Conservation (phyloP, 805 yeast species). For the Candida nitratophila region DNA sequence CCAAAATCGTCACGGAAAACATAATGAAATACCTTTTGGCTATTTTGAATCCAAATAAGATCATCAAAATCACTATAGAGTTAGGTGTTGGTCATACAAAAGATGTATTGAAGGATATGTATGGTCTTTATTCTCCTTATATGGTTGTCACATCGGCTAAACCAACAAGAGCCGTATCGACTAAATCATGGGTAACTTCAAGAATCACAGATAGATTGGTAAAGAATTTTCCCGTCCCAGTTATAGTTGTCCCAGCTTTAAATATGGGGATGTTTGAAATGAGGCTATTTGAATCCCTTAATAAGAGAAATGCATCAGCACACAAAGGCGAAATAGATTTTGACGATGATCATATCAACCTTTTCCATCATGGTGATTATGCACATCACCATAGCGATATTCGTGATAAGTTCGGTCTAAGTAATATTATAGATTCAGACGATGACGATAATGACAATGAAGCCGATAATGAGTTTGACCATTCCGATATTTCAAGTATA, state of each 20-base stretch:
- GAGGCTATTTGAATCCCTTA: conserved; percentile 29
- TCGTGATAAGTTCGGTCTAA: not conserved
- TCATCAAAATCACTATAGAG: conserved; percentile 51
- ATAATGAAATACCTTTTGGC: conserved; percentile 46
- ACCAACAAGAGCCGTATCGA: conserved; percentile 41
- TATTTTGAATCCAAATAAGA: conserved; percentile 36
- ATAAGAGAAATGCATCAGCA: conserved; percentile 13
- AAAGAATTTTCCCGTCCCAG: conserved; percentile 57
- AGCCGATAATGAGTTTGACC: conserved; percentile 10
- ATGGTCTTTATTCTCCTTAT: conserved; percentile 54
- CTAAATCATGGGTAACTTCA: conserved; percentile 53
- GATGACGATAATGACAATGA: conserved; percentile 5
- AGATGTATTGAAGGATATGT: conserved; percentile 50
- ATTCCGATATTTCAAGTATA: conserved; percentile 2
- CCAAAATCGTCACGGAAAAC: conserved; percentile 37
- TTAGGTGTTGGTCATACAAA: conserved; percentile 52
- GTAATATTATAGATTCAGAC: not conserved
- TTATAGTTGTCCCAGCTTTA: conserved; percentile 57
- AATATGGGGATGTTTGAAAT: conserved; percentile 49
- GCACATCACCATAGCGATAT: not conserved
- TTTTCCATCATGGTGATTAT: not conserved
- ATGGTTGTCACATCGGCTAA: conserved; percentile 50
- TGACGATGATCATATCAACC: not conserved
- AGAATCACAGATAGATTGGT: conserved; percentile 60
- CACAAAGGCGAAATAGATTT: conserved; percentile 2